These are phyloP conservation scores for Pseudopithomyces chartarum DNA, from an alignment of 2,329 filamentous ascomycete species.

Conservation along the genomic window DNA sequence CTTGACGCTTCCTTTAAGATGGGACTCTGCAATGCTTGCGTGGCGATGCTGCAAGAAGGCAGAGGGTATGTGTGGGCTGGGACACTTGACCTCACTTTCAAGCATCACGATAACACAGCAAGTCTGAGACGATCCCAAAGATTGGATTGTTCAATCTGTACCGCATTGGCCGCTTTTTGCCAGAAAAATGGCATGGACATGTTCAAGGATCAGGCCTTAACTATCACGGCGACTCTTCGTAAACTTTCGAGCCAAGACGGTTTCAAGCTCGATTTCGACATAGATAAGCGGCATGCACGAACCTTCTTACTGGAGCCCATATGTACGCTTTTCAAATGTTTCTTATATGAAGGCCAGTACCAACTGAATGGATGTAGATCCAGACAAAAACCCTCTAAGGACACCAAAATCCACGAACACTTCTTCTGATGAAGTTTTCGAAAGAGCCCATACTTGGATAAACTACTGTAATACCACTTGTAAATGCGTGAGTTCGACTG, in stretches of 20 bases:
- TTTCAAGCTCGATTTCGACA: background rate
- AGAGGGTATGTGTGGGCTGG: slow-evolving; percentile 9
- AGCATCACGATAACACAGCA: slow-evolving; percentile 9
- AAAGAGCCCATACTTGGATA: background rate
- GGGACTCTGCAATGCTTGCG: slow-evolving; percentile 14
- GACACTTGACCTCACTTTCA: slow-evolving; percentile 12
- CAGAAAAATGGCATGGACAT: background rate
- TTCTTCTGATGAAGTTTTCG: background rate
- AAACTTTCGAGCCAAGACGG: background rate
- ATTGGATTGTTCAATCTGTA: slow-evolving; percentile 13
- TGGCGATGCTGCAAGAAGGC: slow-evolving; percentile 13
- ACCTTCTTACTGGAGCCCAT: background rate
- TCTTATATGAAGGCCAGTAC: background rate
- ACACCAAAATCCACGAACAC: slow-evolving; percentile 1
- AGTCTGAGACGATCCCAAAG: slow-evolving; percentile 5
- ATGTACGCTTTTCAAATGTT: background rate
- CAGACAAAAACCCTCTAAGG: background rate
- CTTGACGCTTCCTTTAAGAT: background rate
- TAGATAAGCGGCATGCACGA: background rate
- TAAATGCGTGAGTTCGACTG: background rate
- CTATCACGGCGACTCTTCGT: slow-evolving; percentile 10
- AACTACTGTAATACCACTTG: background rate
- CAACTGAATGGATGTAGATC: background rate
- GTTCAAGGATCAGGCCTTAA: background rate
- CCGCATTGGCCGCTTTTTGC: background rate